Percentiles rank a stretch among this genome's conserved stretches.
Conservation (phyloP, 192 early-diverging fungal genomes). For the Coemansia nantahalensis region DNA sequence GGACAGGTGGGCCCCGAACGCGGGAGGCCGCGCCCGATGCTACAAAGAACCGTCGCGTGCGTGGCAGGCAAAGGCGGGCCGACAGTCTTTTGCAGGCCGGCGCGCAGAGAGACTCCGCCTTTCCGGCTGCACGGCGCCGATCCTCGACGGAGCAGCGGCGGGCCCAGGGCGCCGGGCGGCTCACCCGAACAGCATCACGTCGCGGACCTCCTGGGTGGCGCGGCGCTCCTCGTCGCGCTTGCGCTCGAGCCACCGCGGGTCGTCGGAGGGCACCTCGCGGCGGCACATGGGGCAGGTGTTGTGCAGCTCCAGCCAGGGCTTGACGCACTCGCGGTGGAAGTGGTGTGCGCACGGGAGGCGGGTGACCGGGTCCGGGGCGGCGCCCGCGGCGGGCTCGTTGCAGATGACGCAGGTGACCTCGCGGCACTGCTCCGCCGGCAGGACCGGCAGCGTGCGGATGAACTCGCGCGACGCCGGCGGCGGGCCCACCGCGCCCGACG, state of each 20-base stretch:
- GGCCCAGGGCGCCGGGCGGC: too few species aligned
- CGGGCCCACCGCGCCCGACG: conserved; percentile 27
- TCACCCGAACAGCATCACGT: conserved; percentile 48
- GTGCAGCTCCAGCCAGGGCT: conserved; percentile 52
- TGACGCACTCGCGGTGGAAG: conserved; percentile 37
- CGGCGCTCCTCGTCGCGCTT: conserved; percentile 35
- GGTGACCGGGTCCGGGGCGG: conserved; percentile 13
- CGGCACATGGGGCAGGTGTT: conserved; percentile 55
- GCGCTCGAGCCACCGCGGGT: conserved; percentile 47
- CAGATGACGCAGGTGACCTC: conserved; percentile 30
- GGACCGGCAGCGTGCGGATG: conserved; percentile 25
- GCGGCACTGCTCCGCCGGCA: conserved; percentile 8
- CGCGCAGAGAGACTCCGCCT: too few species aligned
- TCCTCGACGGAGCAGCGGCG: too few species aligned
- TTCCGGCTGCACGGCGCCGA: too few species aligned
- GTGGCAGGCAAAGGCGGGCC: too few species aligned
- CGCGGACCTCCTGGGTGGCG: conserved; percentile 20
- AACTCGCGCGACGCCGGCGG: conserved; percentile 51
- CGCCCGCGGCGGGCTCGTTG: conserved; percentile 12
- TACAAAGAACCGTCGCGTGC: too few species aligned
- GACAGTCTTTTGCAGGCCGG: too few species aligned
- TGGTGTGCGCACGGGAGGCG: conserved; percentile 39
- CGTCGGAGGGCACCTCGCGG: conserved; percentile 44
- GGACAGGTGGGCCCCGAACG: too few species aligned
- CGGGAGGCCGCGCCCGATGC: too few species aligned